Conservation (phyloP, 148 eudicot species). For the Limonium bicolor region DNA sequence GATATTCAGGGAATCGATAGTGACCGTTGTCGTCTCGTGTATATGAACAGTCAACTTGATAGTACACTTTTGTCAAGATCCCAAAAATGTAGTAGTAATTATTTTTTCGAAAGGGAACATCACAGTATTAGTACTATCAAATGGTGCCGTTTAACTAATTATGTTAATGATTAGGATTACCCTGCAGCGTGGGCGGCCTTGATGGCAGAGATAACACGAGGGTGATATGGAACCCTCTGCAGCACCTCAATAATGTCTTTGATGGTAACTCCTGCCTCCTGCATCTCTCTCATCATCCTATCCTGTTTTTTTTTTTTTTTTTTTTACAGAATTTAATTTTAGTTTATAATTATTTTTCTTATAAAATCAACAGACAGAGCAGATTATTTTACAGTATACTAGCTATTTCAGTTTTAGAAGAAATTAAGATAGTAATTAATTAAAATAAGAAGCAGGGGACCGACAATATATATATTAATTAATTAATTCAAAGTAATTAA, state of each 20-base stretch:
- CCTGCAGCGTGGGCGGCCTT: conserved; percentile 59
- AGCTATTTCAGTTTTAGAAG: too few relatives aligned
- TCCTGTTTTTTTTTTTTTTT: conserved; percentile 25
- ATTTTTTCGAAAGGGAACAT: too few relatives aligned
- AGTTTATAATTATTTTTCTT: background rate
- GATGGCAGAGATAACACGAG: conserved; percentile 47
- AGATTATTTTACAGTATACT: too few relatives aligned
- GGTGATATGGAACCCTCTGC: conserved; percentile 47
- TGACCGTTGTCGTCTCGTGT: too few relatives aligned
- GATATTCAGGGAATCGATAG: background rate
- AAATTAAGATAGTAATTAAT: background rate
- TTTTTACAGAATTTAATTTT: background rate
- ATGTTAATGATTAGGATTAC: conserved; percentile 14
- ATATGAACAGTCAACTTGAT: conserved; percentile 55
- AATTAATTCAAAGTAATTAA: background rate
- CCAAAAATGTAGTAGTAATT: too few relatives aligned
- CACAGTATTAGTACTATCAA: background rate
- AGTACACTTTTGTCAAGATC: too few relatives aligned
- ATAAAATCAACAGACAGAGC: too few relatives aligned
- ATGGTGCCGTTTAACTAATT: background rate
- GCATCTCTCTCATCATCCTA: conserved; percentile 66
- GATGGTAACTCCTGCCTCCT: conserved; percentile 43
- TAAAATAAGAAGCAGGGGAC: too few relatives aligned
- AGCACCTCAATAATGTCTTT: conserved; percentile 41
- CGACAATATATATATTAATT: background rate